Conservation (phyloP, 495 filamentous ascomycete species). For the Hyaloscypha hepaticicola region DNA sequence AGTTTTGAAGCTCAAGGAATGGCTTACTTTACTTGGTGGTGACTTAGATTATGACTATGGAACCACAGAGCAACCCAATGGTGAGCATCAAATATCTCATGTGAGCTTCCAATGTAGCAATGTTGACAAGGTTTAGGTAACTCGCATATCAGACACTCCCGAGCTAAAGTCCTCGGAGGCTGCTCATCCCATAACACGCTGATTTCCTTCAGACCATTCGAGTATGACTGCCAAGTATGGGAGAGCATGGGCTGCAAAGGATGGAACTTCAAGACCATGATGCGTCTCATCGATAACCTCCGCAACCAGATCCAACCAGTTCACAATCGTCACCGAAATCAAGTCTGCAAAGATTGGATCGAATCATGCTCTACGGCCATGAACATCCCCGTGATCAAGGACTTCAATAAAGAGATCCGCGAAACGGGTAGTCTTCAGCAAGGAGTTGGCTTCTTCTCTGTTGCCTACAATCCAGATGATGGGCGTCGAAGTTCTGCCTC, state of each 20-base stretch:
- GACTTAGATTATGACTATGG: constrained; percentile 85
- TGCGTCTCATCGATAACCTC: constrained; percentile 69
- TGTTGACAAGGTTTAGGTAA: constrained; percentile 54
- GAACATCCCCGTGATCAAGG: constrained; percentile 70
- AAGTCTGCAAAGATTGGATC: constrained; percentile 83
- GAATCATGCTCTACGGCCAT: constrained; percentile 68
- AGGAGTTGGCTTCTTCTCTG: constrained; percentile 80
- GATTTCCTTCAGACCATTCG: constrained; percentile 81
- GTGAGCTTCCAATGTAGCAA: constrained; percentile 21
- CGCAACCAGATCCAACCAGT: constrained; percentile 80
- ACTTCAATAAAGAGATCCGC: constrained; percentile 78
- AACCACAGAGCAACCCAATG: constrained; percentile 80
- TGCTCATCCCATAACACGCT: constrained; percentile 87
- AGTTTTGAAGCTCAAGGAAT: constrained; percentile 72
- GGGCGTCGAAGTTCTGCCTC: constrained; percentile 75
- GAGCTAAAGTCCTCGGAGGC: constrained; percentile 81
- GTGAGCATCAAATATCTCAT: constrained; percentile 41
- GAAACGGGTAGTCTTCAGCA: constrained; percentile 64
- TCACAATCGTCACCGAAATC: constrained; percentile 72
- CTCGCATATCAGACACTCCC: constrained; percentile 78
- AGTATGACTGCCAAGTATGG: constrained; percentile 76
- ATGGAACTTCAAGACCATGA: constrained; percentile 79
- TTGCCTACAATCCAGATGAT: constrained; percentile 79
- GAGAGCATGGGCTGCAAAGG: constrained; percentile 67
- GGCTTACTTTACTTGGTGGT: constrained; percentile 73